Evolutionary conservation across 164 flowering plant species (phyloP).

Genomic region (Macadamia integrifolia): DNA sequence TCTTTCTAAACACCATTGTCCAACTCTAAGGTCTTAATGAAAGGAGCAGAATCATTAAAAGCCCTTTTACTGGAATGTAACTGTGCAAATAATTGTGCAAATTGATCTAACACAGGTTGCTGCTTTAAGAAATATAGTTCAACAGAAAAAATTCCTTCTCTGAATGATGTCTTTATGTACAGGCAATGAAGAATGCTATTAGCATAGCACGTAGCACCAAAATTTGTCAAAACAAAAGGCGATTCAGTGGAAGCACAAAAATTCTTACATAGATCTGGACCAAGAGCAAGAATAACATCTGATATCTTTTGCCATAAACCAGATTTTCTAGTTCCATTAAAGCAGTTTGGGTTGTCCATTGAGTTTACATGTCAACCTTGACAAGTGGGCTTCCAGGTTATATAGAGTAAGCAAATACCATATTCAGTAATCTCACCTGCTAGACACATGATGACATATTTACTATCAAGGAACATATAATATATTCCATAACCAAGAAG

Average conservation of each 20-base stretch:
- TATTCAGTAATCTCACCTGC: slow-evolving; percentile 47
- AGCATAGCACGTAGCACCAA: slow-evolving; percentile 98
- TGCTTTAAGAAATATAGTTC: slow-evolving; percentile 63
- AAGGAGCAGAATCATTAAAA: slow-evolving; percentile 85
- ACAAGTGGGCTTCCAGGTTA: slow-evolving; percentile 67
- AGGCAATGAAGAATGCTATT: slow-evolving; percentile 94
- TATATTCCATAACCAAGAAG: no score
- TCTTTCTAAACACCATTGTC: slow-evolving; percentile 98
- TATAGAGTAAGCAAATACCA: slow-evolving; percentile 56
- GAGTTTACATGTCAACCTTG: slow-evolving; percentile 87
- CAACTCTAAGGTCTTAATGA: slow-evolving; percentile 77
- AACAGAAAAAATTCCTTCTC: slow-evolving; percentile 72
- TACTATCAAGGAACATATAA: no score
- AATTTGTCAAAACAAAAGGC: slow-evolving; percentile 86
- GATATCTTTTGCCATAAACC: slow-evolving; percentile 93
- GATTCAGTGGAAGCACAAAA: slow-evolving; percentile 49
- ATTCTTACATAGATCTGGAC: slow-evolving; percentile 70
- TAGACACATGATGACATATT: no score
- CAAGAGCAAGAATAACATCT: slow-evolving; percentile 54
- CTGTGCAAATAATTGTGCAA: slow-evolving; percentile 80
- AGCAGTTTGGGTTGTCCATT: slow-evolving; percentile 92
- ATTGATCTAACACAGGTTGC: slow-evolving; percentile 74
- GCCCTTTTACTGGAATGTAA: slow-evolving; percentile 74
- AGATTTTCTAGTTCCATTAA: slow-evolving; percentile 76
- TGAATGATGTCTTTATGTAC: slow-evolving; percentile 76